A percentile compares a stretch with the other conserved stretches of the same genome.
These are phyloP conservation scores for Solanum sitiens DNA, from an alignment of 257 asterid species.

Conservation along the genomic window DNA sequence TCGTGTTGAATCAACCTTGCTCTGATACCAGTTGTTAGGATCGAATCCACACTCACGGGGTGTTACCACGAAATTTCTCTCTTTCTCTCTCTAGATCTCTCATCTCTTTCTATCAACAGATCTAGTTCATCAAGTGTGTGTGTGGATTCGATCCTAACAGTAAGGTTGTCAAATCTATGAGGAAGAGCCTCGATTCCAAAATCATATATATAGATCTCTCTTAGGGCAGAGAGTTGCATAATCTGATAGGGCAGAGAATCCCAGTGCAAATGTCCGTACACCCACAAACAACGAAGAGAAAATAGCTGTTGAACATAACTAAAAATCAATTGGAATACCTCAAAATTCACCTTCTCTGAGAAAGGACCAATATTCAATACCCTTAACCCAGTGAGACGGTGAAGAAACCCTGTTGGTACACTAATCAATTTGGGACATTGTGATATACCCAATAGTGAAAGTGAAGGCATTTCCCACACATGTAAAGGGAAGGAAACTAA, in stretches of 20 bases:
- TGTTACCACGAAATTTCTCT: too few relatives aligned
- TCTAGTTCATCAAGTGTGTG: too few relatives aligned
- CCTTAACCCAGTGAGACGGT: background rate
- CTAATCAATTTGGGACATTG: too few relatives aligned
- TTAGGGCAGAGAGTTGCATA: slow-evolving; percentile 5
- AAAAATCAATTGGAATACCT: background rate
- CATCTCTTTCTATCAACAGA: too few relatives aligned
- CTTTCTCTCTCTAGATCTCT: too few relatives aligned
- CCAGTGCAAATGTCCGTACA: background rate
- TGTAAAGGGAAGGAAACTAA: background rate
- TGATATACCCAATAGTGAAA: rapidly evolving
- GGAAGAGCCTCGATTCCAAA: slow-evolving; percentile 13
- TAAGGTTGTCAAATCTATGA: slow-evolving; percentile 6
- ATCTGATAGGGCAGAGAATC: slow-evolving; percentile 7
- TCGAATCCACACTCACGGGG: too few relatives aligned
- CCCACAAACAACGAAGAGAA: rapidly evolving
- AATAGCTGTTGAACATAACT: background rate
- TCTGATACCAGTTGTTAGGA: too few relatives aligned
- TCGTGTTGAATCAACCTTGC: too few relatives aligned
- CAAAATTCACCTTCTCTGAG: background rate
- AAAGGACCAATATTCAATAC: background rate
- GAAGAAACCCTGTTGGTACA: background rate
- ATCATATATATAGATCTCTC: rapidly evolving
- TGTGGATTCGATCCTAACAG: too few relatives aligned
- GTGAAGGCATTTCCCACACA: background rate